Base-by-base conservation (phyloP, 192 early-diverging fungal genomes). In the Thamnidium elegans region DNA sequence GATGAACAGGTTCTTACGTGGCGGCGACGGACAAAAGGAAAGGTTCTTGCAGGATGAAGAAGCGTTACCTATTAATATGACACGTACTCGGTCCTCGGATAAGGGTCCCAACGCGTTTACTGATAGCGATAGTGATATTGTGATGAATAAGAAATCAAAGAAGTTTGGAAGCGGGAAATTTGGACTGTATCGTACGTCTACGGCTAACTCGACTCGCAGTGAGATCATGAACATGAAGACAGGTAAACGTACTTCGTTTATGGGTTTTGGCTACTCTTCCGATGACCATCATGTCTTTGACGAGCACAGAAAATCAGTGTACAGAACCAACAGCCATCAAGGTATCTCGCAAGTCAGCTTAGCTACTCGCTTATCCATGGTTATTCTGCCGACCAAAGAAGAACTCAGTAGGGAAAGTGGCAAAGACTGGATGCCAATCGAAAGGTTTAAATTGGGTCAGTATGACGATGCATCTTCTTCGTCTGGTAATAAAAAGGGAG, bases 281-380 rank as follows among this genome's bases (percentile, higher is more conserved):
- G 76, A 77, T 46, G 78, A 80, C 59, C 64, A 63, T 23, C 64
- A 65, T 23, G 69, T 69, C 21, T 80, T 78, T 63, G 75, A 80
- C 36, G 51, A 58, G 26, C 72, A 69, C 23, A 61, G 75, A 23
- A 50, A 55, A 54, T 77, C 78, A 0, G 69, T 80, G 30, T 80
- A 80, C 52, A 66, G 64, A 6, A 42, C 42, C 9, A 30, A 50
- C 45, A 42, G 20, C 4, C 15, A 30, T 56, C 42, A 14, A 48
- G 46, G 46, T 14, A 26, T 45, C 2, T 20, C 32, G 5, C 42
- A n/a, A 15, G 19, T 31, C 2, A 32, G 55, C 9, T 43, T 54
- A n/a, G 26, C 54, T 20, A 15, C 17, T 50, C 55, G 17, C 10
- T 46, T 21, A 51, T 45, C 26, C 2, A 23, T 67, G 39, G 21